Conservation (phyloP, 2,329 filamentous ascomycete species). For the Aotearoamyces nothofagi region DNA sequence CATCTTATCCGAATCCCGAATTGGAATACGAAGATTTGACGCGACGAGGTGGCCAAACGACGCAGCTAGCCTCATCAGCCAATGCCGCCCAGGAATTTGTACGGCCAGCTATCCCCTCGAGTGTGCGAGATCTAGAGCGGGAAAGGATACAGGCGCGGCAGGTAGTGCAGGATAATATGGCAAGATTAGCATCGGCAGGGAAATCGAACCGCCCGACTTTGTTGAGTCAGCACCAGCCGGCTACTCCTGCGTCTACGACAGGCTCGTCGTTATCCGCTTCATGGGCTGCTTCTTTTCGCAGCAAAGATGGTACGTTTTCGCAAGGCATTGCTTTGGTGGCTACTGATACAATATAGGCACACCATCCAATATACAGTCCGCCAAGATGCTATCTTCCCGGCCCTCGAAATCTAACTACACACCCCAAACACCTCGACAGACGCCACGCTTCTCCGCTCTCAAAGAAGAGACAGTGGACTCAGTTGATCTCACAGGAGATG, state of each 20-base stretch:
- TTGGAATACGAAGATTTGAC: not conserved
- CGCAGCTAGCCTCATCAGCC: slow-evolving; percentile 3
- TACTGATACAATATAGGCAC: slow-evolving; percentile 9
- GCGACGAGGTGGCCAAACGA: not conserved
- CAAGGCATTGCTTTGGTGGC: not conserved
- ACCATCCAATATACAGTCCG: slow-evolving; percentile 8
- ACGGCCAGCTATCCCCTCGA: slow-evolving; percentile 10
- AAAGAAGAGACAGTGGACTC: slow-evolving; percentile 13
- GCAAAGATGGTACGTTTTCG: slow-evolving; percentile 5
- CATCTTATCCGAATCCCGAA: not conserved
- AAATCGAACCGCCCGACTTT: slow-evolving; percentile 13
- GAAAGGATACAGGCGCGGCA: not conserved
- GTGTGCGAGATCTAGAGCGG: slow-evolving; percentile 4
- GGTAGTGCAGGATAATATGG: slow-evolving; percentile 9
- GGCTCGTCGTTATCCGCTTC: slow-evolving; percentile 8
- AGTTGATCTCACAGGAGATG: slow-evolving; percentile 18
- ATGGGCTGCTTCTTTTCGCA: slow-evolving; percentile 9
- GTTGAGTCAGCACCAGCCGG: slow-evolving; percentile 16
- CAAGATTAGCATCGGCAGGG: slow-evolving; percentile 14
- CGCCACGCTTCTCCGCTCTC: slow-evolving; percentile 3
- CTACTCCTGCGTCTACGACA: slow-evolving; percentile 17
- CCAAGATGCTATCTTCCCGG: slow-evolving; percentile 6
- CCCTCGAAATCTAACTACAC: slow-evolving; percentile 11
- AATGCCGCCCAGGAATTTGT: slow-evolving; percentile 12
- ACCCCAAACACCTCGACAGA: slow-evolving; percentile 17